A percentile compares a stretch with the other conserved stretches of the same genome.
Conservation (phyloP, 768 basidiomycete genomes). For the Candolleomyces efflorescens region DNA sequence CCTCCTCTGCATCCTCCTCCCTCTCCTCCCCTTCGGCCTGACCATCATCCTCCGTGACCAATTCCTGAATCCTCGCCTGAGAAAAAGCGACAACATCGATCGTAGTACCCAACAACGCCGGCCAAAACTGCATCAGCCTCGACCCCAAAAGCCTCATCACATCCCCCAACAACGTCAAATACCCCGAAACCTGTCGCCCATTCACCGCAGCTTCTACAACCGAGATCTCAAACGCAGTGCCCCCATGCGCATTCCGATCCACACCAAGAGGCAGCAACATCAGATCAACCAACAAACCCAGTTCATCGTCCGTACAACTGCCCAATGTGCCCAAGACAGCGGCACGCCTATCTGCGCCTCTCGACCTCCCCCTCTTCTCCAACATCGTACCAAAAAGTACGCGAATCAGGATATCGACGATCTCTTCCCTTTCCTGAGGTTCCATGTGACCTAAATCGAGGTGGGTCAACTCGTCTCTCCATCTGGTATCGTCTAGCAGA, state of each 20-base stretch:
- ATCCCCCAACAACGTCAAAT: conserved; percentile 79
- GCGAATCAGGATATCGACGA: conserved; percentile 68
- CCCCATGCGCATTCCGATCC: conserved; percentile 17
- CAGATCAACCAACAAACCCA: conserved; percentile 74
- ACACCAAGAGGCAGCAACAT: conserved; percentile 75
- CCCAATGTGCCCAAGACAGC: conserved; percentile 72
- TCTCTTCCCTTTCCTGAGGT: conserved; percentile 52
- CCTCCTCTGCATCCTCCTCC: conserved; percentile 22
- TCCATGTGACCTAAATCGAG: conserved; percentile 60
- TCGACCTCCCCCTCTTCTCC: conserved; percentile 66
- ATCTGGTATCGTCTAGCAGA: conserved; percentile 80
- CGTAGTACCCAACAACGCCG: conserved; percentile 63
- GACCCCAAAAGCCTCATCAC: conserved; percentile 80
- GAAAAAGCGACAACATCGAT: conserved; percentile 63
- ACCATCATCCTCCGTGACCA: conserved; percentile 10
- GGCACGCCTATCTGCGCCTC: conserved; percentile 64
- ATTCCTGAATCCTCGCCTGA: conserved; percentile 42
- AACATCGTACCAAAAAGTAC: conserved; percentile 87
- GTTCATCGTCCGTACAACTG: conserved; percentile 68
- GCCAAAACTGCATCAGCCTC: conserved; percentile 67
- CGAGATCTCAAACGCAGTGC: conserved; percentile 15
- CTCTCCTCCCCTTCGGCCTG: conserved; percentile 17
- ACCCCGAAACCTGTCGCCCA: conserved; percentile 76
- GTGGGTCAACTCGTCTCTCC: conserved; percentile 82
- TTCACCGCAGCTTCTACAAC: conserved; percentile 23